Evolutionary conservation across 1,284 basidiomycete species (phyloP).

Genomic region (Boletus sp.): DNA sequence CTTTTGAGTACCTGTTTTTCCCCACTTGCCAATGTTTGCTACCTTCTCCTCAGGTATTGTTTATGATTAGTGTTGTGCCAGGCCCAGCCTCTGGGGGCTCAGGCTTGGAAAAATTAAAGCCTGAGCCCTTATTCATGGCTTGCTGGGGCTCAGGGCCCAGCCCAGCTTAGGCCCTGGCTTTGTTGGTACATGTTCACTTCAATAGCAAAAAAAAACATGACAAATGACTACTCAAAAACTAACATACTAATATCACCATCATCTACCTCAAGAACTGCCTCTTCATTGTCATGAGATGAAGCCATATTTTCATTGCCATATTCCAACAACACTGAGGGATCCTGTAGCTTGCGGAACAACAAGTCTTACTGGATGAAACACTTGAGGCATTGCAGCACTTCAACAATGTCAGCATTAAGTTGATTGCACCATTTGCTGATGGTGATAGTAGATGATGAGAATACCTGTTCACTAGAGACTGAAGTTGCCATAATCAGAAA

Average conservation of each 20-base stretch:
- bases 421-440: not conserved
- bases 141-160: not conserved
- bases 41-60: no score
- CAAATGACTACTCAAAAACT: not conserved
- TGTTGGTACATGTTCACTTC: no score
- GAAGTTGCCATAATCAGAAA: not conserved
- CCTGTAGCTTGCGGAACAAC: not conserved
- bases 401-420: not conserved
- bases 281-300: not conserved
- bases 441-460: not conserved
- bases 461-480: not conserved
- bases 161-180: not conserved
- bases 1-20: no score
- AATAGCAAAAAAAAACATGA: not conserved
- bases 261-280: not conserved
- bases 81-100: not conserved
- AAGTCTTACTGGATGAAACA: not conserved
- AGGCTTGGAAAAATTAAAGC: not conserved
- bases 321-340: not conserved
- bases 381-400: not conserved
- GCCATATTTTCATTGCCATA: not conserved
- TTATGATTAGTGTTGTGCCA: not conserved
- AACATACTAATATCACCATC: not conserved
- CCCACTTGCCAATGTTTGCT: no score
- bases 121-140: not conserved